Conservation (phyloP, 2,329 filamentous ascomycete genomes). For the Elsinoe arachidis region DNA sequence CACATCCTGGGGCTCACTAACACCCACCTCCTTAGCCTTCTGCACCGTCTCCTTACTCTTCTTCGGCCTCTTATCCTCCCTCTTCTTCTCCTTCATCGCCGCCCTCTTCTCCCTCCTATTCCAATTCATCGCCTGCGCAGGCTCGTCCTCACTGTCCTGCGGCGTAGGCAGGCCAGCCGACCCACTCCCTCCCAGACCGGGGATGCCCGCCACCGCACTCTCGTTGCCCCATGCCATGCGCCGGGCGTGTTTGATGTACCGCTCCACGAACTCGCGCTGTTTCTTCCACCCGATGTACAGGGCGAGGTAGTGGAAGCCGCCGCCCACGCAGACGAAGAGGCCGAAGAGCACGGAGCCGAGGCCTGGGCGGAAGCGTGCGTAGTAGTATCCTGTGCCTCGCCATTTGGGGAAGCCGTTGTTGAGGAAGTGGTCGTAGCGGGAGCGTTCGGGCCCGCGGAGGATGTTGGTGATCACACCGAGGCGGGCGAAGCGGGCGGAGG, state of each 20-base stretch:
- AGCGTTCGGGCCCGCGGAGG: conserved; percentile 68
- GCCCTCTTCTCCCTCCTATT: conserved; percentile 82
- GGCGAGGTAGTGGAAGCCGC: conserved; percentile 76
- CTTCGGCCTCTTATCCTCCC: conserved; percentile 50
- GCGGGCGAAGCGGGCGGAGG: conserved; percentile 73
- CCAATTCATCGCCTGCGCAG: conserved; percentile 46
- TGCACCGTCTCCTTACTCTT: conserved; percentile 41
- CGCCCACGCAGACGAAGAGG: conserved; percentile 73
- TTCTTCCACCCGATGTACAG: conserved; percentile 82
- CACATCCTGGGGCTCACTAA: conserved; percentile 48
- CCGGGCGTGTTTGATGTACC: conserved; percentile 84
- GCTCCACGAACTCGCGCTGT: conserved; percentile 81
- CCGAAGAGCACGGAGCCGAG: conserved; percentile 75
- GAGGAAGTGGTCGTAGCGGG: conserved; percentile 92
- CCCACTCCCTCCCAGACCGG: conserved; percentile 48
- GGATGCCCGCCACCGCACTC: conserved; percentile 55
- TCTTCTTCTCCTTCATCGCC: conserved; percentile 77
- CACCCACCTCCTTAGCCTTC: conserved; percentile 39
- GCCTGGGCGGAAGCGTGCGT: conserved; percentile 84
- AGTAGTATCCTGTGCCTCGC: conserved; percentile 98
- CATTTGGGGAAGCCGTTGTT: conserved; percentile 87
- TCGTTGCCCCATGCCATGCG: conserved; percentile 86
- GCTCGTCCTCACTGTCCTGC: conserved; percentile 38
- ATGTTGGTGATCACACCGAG: conserved; percentile 79
- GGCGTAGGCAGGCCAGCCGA: conserved; percentile 32